Percentiles rank a stretch among this genome's conserved stretches.
phyloP scores from a whole-genome alignment of 2,329 filamentous ascomycete species.

The Calonectria pseudoturangicola region DNA sequence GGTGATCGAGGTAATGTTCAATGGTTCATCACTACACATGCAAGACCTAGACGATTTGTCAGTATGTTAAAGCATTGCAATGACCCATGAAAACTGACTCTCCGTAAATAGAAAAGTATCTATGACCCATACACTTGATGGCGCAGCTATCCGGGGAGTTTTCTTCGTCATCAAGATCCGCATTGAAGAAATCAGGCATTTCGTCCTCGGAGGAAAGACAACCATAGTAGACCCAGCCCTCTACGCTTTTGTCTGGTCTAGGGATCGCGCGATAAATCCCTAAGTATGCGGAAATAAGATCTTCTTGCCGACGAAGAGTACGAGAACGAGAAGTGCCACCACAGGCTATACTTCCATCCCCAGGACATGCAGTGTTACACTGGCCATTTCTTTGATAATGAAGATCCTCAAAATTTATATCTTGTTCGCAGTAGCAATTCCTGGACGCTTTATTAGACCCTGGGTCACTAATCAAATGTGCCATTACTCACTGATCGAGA shows the following conservation, averaged over 20 bases:
- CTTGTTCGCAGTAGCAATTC: neutral
- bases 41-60: neutral
- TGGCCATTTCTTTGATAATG: neutral
- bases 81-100: neutral
- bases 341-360: neutral
- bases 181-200: neutral
- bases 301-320: neutral
- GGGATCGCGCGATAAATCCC: neutral
- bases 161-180: neutral
- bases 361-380: neutral
- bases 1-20: neutral
- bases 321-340: neutral
- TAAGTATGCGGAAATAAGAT: no score
- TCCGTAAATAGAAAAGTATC: neutral
- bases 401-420: neutral
- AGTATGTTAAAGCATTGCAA: neutral
- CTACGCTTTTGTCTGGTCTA: neutral
- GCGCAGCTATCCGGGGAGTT: conserved; percentile 3
- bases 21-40: neutral
- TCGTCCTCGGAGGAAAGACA: neutral
- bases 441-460: neutral
- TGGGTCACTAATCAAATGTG: no score
- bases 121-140: neutral
- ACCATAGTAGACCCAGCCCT: neutral
- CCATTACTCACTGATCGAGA: neutral